Conservation (phyloP, 2,329 filamentous ascomycete species). For the Hypoxylon sp. region DNA sequence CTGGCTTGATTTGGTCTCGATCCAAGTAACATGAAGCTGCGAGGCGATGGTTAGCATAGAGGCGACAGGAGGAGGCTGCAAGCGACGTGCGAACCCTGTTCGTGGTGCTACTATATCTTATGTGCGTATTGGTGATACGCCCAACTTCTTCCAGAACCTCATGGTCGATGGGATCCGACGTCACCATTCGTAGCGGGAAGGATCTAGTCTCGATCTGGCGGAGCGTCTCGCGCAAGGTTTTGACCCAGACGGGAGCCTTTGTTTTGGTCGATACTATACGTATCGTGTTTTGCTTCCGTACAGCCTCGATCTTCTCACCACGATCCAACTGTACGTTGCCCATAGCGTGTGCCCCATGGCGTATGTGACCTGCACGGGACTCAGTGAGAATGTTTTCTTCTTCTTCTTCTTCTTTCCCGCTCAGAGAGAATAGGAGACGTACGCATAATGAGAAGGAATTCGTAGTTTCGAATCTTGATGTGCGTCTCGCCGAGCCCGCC, state of each 20-base stretch:
- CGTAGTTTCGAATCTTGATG: conserved; percentile 50
- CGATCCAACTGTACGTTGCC: conserved; percentile 43
- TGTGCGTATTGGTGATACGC: conserved; percentile 47
- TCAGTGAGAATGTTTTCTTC: conserved; percentile 15
- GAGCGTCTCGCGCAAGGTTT: conserved; percentile 46
- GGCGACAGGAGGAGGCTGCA: neutral
- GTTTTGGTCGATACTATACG: conserved; percentile 49
- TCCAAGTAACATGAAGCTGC: conserved; percentile 53
- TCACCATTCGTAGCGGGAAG: conserved; percentile 41
- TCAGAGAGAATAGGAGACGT: conserved; percentile 29
- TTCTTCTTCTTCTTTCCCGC: too few species aligned
- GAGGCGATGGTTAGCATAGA: conserved; percentile 11
- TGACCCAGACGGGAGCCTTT: conserved; percentile 48
- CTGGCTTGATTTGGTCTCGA: conserved; percentile 41
- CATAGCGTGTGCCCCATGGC: conserved; percentile 47
- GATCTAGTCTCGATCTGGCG: conserved; percentile 34
- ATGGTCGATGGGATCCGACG: conserved; percentile 35
- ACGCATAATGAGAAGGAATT: conserved; percentile 58
- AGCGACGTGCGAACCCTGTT: conserved; percentile 36
- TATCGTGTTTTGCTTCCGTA: conserved; percentile 42
- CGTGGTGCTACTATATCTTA: conserved; percentile 32
- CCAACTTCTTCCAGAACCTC: conserved; percentile 48
- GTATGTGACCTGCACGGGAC: conserved; percentile 44
- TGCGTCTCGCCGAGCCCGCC: conserved; percentile 52
- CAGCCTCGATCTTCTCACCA: conserved; percentile 51